A percentile compares a stretch with the other conserved stretches of the same genome.
Conservation (phyloP, 139 green algal species). For the Chlamydomonas sp. region DNA sequence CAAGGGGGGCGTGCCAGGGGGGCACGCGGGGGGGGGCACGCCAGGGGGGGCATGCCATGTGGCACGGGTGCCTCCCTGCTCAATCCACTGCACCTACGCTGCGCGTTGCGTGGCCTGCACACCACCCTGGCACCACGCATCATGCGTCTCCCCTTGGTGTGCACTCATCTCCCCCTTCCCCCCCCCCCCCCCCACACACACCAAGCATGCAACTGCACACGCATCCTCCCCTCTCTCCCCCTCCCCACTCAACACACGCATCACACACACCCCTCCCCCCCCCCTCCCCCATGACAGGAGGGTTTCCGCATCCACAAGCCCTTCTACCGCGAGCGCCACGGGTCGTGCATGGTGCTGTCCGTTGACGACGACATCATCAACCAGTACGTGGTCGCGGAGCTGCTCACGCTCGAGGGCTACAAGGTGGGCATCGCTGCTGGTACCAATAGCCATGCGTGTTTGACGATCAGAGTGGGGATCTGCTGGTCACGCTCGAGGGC, state of each 20-base stretch:
- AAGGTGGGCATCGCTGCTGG: conserved; percentile 11
- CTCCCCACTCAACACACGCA: neutral
- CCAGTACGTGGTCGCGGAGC: conserved; percentile 32
- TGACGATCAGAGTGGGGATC: neutral
- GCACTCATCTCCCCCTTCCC: too few species aligned
- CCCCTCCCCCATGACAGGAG: conserved; percentile 13
- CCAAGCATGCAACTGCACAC: conserved; percentile 5
- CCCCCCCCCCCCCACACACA: neutral
- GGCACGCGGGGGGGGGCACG: too few species aligned
- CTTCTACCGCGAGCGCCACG: conserved; percentile 21
- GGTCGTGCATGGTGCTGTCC: conserved; percentile 24
- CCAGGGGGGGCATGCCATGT: too few species aligned
- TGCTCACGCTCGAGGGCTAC: conserved; percentile 24
- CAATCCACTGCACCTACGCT: too few species aligned
- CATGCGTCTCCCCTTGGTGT: too few species aligned
- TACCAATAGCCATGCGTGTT: conserved; percentile 8
- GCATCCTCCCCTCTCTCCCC: conserved; percentile 7
- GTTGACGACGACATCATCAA: conserved; percentile 33
- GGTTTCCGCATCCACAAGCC: conserved; percentile 22
- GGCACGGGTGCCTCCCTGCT: too few species aligned
- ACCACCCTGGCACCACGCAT: too few species aligned
- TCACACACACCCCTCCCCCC: neutral
- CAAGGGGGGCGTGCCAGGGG: too few species aligned
- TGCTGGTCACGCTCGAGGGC: too few species aligned
- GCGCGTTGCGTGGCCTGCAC: too few species aligned